phyloP scores from a whole-genome alignment of 768 basidiomycete species.

The Mycena indigotica region DNA sequence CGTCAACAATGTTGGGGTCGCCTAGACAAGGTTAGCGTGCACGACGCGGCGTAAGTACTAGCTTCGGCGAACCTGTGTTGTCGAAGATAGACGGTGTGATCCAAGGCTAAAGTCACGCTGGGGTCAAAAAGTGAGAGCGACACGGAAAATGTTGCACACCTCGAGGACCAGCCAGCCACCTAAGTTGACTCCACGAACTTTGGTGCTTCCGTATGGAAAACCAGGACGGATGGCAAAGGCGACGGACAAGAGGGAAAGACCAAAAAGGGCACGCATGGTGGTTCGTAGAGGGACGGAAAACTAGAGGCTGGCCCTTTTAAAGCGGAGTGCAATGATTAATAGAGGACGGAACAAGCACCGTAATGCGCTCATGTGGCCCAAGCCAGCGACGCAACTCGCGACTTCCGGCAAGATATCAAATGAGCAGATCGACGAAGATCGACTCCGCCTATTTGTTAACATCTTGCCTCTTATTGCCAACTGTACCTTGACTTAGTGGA shows the following conservation, averaged over 20 bases:
- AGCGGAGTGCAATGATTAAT: too few species aligned
- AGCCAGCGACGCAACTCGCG: too few species aligned
- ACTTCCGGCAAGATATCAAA: too few species aligned
- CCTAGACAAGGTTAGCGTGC: conserved; percentile 21
- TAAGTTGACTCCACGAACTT: conserved; percentile 83
- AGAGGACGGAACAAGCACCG: too few species aligned
- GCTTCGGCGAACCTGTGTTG: conserved; percentile 50
- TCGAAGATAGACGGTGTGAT: conserved; percentile 79
- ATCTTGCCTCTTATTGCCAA: too few species aligned
- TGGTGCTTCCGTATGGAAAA: conserved; percentile 73
- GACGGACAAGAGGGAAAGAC: conserved; percentile 32
- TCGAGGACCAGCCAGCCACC: conserved; percentile 60
- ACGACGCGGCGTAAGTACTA: background rate
- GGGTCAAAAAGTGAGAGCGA: conserved; percentile 1
- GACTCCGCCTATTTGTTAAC: too few species aligned
- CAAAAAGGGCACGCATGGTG: conserved; percentile 23
- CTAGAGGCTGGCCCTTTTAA: background rate
- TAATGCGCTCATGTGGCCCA: background rate
- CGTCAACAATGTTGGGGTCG: conserved; percentile 63
- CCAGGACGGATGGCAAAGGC: conserved; percentile 46
- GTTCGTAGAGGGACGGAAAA: background rate
- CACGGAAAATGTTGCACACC: conserved; percentile 30
- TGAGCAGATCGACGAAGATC: too few species aligned
- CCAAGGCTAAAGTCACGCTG: conserved; percentile 62
- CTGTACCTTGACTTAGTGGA: too few species aligned